Base-by-base conservation (phyloP, 2,329 filamentous ascomycete species). In the Apiospora phragmitis region DNA sequence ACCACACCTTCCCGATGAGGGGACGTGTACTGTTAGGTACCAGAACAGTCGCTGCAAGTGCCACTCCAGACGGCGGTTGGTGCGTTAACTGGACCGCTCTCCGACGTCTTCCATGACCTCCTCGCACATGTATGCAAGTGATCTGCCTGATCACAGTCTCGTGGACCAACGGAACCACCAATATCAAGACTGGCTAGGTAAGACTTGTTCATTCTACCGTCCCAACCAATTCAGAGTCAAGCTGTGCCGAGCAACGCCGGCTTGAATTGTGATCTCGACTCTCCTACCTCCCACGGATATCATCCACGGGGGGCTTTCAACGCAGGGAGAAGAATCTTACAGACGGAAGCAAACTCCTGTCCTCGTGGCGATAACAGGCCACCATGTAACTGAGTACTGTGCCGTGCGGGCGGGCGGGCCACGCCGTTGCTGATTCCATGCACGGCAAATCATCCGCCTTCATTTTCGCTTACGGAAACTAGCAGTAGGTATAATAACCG, bases 111-210 rank as follows among this genome's bases (percentile, higher is more conserved):
- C 29, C 55, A 62, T 62, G 32, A n/a, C 18, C 55, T 21, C 55
- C 55, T 62, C 51, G 12, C 29, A 38, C 18, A 62, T 62, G 55
- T 62, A 62, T 62, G 55, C 55, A 62, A 38, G 55, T 62, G 55
- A n/a, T 62, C 18, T 38, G 21, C 32, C 29, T 35, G 29, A 62
- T 62, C 32, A 62, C 55, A 38, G 32, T 35, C 18, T n/a, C 32
- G 3, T n/a, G 55, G 32, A 14, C 55, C 55, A 62, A 62, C 55
- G 32, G 55, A 35, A 24, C 32, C 55, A 32, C 55, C 55, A 38
- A 62, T 3, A 4, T 38, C 55, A 3, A 62, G 29, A 38, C 18
- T n/a, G 38, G 55, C 32, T 21, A 38, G 55, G 11, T 12, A 29
- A 62, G 9, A 38, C 55, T 38, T 21, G 16, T 24, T 38, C 32